Evolutionary conservation across 768 basidiomycete species (phyloP), one percentile per base, ranked within the genome.

Genomic region (Pulveroboletus sp.): DNA sequence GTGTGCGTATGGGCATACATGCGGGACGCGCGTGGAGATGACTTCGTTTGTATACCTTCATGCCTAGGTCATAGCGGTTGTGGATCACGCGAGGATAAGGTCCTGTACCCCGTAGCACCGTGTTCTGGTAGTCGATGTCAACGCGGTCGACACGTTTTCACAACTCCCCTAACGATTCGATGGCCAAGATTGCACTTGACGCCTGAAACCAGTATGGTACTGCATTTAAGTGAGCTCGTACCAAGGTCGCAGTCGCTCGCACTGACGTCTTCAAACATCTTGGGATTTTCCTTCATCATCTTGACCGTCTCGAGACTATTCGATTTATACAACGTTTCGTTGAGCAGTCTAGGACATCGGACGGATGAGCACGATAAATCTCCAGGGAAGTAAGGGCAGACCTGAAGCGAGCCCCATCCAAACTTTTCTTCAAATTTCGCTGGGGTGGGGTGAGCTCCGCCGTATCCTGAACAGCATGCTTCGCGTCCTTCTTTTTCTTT

Each of bases 121-220:
- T 37, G 23, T 55, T 52, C 34, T 57, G 32, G 48, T 63, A 29
- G 22, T 57, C 14, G 45, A 66, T 55, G 32, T 51, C 8, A 64
- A 55, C 14, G 62, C 49, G 62, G 56, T 48, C 29, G 26, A 51
- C 63, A 55, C 58, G 45, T 53, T 60, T 59, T 27, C 14, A 51
- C 43, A 46, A 45, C 43, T 10, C 16, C 29, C 36, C 32, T 17
- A 5, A n/a, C 13, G 26, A n/a, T n/a, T n/a, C n/a, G n/a, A n/a
- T n/a, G n/a, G n/a, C n/a, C 96, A 98, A 3, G 85, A 82, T 44
- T 85, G 79, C 2, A 95, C 92, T 73, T 97, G 93, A 49, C 82
- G 81, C 20, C 93, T 83, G 71, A 98, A 97, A 4, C 94, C 93
- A 36, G 73, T 71, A 68, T 98, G 96, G 64, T 98, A 98, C 94